A percentile compares a stretch with the other conserved stretches of the same genome.
Evolutionary conservation across 805 yeast species (phyloP).

Genomic region (Metschnikowia drakensbergensis): DNA sequence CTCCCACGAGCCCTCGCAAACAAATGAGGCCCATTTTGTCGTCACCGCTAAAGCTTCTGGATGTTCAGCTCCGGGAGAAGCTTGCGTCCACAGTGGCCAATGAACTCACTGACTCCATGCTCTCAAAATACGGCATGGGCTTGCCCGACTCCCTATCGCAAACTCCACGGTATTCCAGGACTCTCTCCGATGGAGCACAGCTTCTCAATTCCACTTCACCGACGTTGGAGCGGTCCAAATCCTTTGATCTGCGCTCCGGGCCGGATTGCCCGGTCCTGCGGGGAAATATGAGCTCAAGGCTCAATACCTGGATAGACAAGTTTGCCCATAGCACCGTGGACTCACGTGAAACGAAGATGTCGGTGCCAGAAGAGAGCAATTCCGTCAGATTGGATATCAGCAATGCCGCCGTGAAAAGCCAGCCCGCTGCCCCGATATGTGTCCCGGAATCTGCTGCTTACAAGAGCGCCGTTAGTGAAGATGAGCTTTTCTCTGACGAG

Average conservation of each 20-base stretch:
- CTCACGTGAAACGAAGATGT: background rate
- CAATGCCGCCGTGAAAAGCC: background rate
- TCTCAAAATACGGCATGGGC: slow-evolving; percentile 42
- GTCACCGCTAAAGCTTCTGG: slow-evolving; percentile 37
- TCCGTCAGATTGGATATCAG: background rate
- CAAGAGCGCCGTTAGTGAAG: slow-evolving; percentile 2
- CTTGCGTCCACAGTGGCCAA: slow-evolving; percentile 21
- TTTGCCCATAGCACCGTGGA: slow-evolving; percentile 17
- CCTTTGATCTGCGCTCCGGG: slow-evolving; percentile 24
- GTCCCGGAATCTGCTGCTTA: background rate
- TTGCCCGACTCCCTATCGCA: slow-evolving; percentile 27
- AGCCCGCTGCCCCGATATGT: background rate
- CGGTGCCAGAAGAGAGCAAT: background rate
- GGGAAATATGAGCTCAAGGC: slow-evolving; percentile 15
- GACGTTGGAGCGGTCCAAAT: slow-evolving; percentile 35
- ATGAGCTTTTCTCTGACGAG: slow-evolving; percentile 24
- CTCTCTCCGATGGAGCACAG: slow-evolving; percentile 29
- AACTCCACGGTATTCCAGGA: slow-evolving; percentile 34
- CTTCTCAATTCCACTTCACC: slow-evolving; percentile 25
- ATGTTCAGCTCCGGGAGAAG: slow-evolving; percentile 10
- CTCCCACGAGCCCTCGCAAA: slow-evolving; percentile 12
- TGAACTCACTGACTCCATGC: slow-evolving; percentile 35
- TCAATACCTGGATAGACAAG: slow-evolving; percentile 31
- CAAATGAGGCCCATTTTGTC: slow-evolving; percentile 28
- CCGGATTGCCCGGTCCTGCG: background rate